Percentiles rank a stretch among this genome's conserved stretches.
phyloP scores from a whole-genome alignment of 2,329 filamentous ascomycete genomes.

The Colletotrichum higginsianum region DNA sequence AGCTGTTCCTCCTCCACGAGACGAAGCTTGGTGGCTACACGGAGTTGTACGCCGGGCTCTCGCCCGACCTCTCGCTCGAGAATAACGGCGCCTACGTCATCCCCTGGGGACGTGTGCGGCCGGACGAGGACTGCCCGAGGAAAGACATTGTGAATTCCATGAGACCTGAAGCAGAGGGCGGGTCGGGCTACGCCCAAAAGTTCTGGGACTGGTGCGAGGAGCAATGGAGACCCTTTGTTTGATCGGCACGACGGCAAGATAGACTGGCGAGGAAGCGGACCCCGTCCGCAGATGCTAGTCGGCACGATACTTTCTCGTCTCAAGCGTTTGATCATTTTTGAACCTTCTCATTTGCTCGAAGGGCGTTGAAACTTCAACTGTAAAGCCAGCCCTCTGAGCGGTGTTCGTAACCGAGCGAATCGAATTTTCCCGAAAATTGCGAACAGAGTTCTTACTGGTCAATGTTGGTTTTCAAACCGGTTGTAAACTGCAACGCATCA shows the following conservation, averaged over 20 bases:
- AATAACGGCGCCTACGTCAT: conserved; percentile 50
- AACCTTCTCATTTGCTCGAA: no score
- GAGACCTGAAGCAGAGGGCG: conserved; percentile 46
- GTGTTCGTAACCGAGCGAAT: no score
- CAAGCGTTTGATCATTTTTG: no score
- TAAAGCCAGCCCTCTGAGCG: no score
- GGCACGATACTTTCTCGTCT: background rate
- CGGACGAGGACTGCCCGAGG: conserved; percentile 43
- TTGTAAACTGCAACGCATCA: no score
- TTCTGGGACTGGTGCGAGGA: conserved; percentile 52
- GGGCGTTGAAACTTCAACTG: no score
- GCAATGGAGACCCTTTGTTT: conserved; percentile 27
- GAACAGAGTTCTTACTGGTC: no score
- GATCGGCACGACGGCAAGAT: background rate
- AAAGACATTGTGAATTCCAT: conserved; percentile 50
- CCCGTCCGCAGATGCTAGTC: no score
- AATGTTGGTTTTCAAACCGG: no score
- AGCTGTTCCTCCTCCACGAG: conserved; percentile 48
- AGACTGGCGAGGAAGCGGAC: no score
- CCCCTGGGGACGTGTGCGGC: conserved; percentile 49
- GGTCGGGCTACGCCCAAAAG: conserved; percentile 46
- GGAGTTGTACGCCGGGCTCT: conserved; percentile 57
- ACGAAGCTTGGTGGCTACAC: conserved; percentile 57
- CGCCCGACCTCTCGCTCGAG: conserved; percentile 52
- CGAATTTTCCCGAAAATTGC: no score